phyloP scores from a whole-genome alignment of 1,284 basidiomycete genomes.

The Somion occarium region DNA sequence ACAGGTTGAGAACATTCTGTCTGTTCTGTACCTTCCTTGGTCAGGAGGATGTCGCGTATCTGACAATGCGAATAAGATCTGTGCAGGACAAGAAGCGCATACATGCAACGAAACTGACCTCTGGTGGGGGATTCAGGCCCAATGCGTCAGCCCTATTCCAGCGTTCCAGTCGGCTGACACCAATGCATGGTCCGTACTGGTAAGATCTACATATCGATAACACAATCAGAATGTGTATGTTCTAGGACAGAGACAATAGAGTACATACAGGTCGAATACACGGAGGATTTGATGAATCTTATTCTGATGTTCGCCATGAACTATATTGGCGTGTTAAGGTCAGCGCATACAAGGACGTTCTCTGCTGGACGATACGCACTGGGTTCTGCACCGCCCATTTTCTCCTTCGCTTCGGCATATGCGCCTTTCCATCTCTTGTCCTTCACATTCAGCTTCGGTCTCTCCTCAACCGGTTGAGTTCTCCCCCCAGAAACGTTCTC shows the following conservation, averaged over 20 bases:
- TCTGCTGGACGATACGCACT: slow-evolving; percentile 48
- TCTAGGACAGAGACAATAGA: slow-evolving; percentile 6
- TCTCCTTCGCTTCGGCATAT: slow-evolving; percentile 42
- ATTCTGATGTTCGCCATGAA: slow-evolving; percentile 44
- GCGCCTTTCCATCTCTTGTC: slow-evolving; percentile 50
- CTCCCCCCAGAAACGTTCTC: slow-evolving; percentile 16
- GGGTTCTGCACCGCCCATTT: slow-evolving; percentile 52
- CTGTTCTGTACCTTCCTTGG: slow-evolving; percentile 45
- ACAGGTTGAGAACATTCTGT: slow-evolving; percentile 44
- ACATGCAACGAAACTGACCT: slow-evolving; percentile 44
- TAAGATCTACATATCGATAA: slow-evolving; percentile 45
- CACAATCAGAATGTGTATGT: background rate
- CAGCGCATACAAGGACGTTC: slow-evolving; percentile 2
- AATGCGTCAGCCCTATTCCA: slow-evolving; percentile 85
- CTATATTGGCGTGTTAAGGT: slow-evolving; percentile 59
- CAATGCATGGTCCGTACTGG: slow-evolving; percentile 84
- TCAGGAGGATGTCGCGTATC: slow-evolving; percentile 73
- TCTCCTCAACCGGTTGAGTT: slow-evolving; percentile 17
- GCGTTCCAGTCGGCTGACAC: slow-evolving; percentile 77
- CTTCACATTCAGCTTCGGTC: slow-evolving; percentile 30
- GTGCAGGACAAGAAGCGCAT: background rate
- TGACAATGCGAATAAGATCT: slow-evolving; percentile 31
- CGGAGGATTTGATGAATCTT: slow-evolving; percentile 70
- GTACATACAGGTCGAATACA: slow-evolving; percentile 69
- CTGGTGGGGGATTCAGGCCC: slow-evolving; percentile 79